A percentile compares a stretch with the other conserved stretches of the same genome.
These are phyloP conservation scores for Jaapia argillacea DNA, from an alignment of 768 basidiomycete genomes.

Conservation along the genomic window DNA sequence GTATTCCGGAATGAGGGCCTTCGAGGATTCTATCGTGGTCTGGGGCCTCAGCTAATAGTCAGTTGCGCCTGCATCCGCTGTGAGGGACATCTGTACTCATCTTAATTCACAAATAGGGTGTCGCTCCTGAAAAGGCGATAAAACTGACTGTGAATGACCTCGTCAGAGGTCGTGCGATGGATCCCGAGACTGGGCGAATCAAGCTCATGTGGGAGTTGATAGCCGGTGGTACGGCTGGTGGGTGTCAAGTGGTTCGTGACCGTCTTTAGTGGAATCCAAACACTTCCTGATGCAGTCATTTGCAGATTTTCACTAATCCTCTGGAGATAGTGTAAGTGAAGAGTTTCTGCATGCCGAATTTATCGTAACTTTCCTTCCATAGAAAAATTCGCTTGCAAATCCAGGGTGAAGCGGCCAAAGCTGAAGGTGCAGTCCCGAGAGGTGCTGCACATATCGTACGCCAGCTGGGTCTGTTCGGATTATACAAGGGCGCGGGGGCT, in stretches of 20 bases:
- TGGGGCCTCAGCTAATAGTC: slow-evolving; percentile 90
- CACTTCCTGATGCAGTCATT: slow-evolving; percentile 5
- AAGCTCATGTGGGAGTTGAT: slow-evolving; percentile 82
- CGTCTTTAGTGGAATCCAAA: slow-evolving; percentile 1
- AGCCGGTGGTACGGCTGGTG: slow-evolving; percentile 91
- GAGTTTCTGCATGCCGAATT: not conserved
- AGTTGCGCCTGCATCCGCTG: slow-evolving; percentile 10
- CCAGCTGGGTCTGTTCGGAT: slow-evolving; percentile 83
- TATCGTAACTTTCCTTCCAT: slow-evolving; percentile 1
- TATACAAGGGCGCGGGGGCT: slow-evolving; percentile 90
- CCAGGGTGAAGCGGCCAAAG: slow-evolving; percentile 91
- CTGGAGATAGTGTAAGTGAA: slow-evolving; percentile 81
- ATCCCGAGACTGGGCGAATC: slow-evolving; percentile 95
- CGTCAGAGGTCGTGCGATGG: slow-evolving; percentile 72
- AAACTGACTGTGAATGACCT: slow-evolving; percentile 96
- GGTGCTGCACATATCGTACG: slow-evolving; percentile 91
- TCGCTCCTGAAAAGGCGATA: slow-evolving; percentile 96
- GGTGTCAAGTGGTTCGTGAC: slow-evolving; percentile 87
- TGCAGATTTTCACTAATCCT: slow-evolving; percentile 92
- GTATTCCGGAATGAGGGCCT: slow-evolving; percentile 94
- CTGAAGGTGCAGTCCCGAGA: slow-evolving; percentile 68
- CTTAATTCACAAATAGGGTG: slow-evolving; percentile 43
- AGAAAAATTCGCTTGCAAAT: slow-evolving; percentile 92
- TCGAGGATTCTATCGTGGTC: slow-evolving; percentile 91
- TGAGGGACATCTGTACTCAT: slow-evolving; percentile 7